phyloP scores from a whole-genome alignment of 768 basidiomycete genomes.

The Mycena filopes region DNA sequence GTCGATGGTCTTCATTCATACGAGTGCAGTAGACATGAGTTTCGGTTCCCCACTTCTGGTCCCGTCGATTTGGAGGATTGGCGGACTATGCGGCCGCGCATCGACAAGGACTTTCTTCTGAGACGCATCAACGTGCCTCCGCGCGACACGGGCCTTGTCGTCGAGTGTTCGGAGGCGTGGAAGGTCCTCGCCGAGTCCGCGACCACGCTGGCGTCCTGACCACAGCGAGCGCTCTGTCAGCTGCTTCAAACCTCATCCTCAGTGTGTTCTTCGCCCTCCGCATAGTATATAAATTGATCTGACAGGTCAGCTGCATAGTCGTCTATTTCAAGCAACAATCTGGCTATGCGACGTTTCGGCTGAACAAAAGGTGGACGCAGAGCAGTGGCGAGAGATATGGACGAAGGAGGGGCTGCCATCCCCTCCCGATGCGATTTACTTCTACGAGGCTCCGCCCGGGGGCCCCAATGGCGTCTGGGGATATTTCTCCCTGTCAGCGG shows the following conservation, averaged over 20 bases:
- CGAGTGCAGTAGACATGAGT: conserved; percentile 3
- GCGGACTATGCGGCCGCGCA: conserved; percentile 9
- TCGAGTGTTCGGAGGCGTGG: conserved; percentile 24
- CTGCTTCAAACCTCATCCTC: conserved; percentile 23
- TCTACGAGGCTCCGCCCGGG: conserved; percentile 25
- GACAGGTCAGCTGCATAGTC: neutral
- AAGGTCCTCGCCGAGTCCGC: conserved; percentile 11
- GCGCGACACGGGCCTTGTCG: conserved; percentile 9
- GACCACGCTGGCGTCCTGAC: neutral
- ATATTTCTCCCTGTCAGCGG: conserved; percentile 21
- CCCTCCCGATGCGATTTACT: conserved; percentile 21
- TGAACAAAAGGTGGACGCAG: conserved; percentile 11
- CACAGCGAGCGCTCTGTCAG: conserved; percentile 2
- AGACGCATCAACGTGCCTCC: conserved; percentile 18
- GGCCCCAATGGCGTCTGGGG: conserved; percentile 25
- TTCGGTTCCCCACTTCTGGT: neutral
- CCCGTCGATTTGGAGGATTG: conserved; percentile 9
- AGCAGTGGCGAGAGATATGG: conserved; percentile 24
- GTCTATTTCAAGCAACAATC: conserved; percentile 29
- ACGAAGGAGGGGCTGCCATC: conserved; percentile 6
- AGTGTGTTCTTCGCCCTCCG: too few relatives aligned
- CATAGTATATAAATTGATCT: too few relatives aligned
- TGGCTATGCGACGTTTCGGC: conserved; percentile 21
- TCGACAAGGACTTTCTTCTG: conserved; percentile 16
- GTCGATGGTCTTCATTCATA: neutral